Conservation (phyloP, 2,329 filamentous ascomycete genomes). For the Aureobasidium namibiae region DNA sequence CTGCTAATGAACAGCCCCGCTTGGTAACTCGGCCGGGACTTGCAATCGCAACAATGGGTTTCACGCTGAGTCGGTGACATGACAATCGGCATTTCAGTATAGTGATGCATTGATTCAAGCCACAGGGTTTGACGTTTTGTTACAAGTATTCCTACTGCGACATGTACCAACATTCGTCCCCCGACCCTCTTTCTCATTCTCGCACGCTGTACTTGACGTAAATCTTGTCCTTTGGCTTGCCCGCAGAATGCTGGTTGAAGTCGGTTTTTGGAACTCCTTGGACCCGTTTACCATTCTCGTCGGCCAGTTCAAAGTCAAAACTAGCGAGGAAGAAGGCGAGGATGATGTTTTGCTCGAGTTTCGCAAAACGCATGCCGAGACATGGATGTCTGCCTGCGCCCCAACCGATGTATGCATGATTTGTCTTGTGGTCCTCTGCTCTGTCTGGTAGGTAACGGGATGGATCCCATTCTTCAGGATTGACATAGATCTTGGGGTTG, state of each 20-base stretch:
- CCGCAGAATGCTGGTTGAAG: conserved; percentile 31
- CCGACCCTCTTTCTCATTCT: not conserved
- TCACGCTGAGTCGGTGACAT: not conserved
- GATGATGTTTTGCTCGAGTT: conserved; percentile 45
- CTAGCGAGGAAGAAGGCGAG: conserved; percentile 41
- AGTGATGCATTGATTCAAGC: not conserved
- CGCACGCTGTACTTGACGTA: conserved; percentile 32
- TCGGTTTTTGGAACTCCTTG: conserved; percentile 26
- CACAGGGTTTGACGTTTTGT: conserved; percentile 10
- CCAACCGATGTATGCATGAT: conserved; percentile 20
- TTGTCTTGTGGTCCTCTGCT: conserved; percentile 40
- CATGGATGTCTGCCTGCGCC: conserved; percentile 37
- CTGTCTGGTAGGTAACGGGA: conserved; percentile 38
- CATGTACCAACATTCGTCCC: not conserved
- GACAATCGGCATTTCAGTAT: not conserved
- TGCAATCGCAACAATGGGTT: not conserved
- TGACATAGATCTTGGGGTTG: conserved; percentile 40
- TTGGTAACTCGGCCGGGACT: not conserved
- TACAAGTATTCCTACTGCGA: not conserved
- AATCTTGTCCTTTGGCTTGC: conserved; percentile 31
- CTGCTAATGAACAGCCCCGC: not conserved
- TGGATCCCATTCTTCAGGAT: conserved; percentile 45
- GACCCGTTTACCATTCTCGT: conserved; percentile 31
- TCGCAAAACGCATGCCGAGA: conserved; percentile 39
- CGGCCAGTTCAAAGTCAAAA: conserved; percentile 40